These are phyloP conservation scores for Pilatotrama ljubarskyi DNA, from an alignment of 768 basidiomycete species.

Conservation along the genomic window DNA sequence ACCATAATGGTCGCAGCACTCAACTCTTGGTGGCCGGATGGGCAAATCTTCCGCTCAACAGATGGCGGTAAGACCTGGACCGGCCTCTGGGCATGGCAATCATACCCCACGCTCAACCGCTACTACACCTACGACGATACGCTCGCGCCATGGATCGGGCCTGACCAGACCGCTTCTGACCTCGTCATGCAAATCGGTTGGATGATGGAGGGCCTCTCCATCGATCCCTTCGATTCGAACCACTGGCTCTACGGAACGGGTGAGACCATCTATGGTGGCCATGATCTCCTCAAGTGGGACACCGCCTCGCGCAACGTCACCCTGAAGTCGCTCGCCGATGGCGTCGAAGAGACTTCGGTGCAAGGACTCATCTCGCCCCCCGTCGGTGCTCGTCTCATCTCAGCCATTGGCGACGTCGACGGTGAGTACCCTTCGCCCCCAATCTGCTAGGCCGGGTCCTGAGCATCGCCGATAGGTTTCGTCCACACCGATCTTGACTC, in stretches of 20 bases:
- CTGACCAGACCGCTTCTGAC: constrained; percentile 45
- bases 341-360: constrained; percentile 64
- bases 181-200: constrained; percentile 58
- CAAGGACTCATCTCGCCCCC: constrained; percentile 62
- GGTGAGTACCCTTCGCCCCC: constrained; percentile 34
- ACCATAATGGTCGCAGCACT: constrained; percentile 70
- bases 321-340: constrained; percentile 59
- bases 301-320: constrained; percentile 53
- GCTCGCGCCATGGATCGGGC: constrained; percentile 62
- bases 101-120: constrained; percentile 45
- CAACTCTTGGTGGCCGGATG: constrained; percentile 52
- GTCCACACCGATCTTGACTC: constrained; percentile 45
- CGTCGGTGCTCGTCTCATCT: constrained; percentile 55
- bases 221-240: constrained; percentile 68
- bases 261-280: constrained; percentile 60
- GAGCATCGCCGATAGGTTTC: constrained; percentile 39
- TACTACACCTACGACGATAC: constrained; percentile 56
- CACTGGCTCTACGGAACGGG: constrained; percentile 77
- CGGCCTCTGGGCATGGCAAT: constrained; percentile 55
- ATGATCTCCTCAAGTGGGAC: constrained; percentile 61
- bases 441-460: background rate
- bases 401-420: constrained; percentile 54
- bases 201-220: constrained; percentile 71
- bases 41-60: constrained; percentile 62
- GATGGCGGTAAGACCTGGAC: constrained; percentile 62